These are phyloP conservation scores for Fusarium falciforme DNA, from an alignment of 2,329 filamentous ascomycete genomes.

Conservation along the genomic window DNA sequence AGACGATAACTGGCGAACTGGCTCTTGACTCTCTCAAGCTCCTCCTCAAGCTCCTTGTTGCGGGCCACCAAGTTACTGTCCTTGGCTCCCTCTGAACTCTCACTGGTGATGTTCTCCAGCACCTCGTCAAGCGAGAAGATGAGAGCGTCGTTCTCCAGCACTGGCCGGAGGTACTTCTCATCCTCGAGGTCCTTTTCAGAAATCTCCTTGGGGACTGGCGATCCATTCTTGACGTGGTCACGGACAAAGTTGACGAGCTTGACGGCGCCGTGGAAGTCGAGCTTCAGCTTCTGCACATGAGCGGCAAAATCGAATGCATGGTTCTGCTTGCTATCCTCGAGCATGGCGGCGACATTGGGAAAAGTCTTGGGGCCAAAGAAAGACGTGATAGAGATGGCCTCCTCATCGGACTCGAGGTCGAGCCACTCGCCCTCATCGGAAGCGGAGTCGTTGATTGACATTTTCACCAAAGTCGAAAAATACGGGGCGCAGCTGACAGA, in stretches of 20 bases:
- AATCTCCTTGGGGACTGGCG: constrained; percentile 67
- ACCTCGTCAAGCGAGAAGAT: constrained; percentile 87
- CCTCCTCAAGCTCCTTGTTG: constrained; percentile 68
- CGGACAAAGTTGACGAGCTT: constrained; percentile 80
- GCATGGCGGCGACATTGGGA: constrained; percentile 71
- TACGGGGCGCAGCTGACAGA: constrained; percentile 49
- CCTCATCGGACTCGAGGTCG: constrained; percentile 71
- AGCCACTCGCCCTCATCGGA: constrained; percentile 63
- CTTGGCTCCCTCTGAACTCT: constrained; percentile 55
- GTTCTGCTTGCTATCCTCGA: constrained; percentile 74
- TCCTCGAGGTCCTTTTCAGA: constrained; percentile 74
- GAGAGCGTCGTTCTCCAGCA: constrained; percentile 88
- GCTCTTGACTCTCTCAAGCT: constrained; percentile 67
- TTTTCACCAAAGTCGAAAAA: constrained; percentile 39
- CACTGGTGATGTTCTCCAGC: constrained; percentile 57
- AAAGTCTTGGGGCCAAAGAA: constrained; percentile 77
- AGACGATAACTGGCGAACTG: constrained; percentile 75
- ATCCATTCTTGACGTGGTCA: constrained; percentile 56
- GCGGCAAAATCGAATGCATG: constrained; percentile 75
- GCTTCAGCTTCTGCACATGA: constrained; percentile 64
- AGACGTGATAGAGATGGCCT: constrained; percentile 71
- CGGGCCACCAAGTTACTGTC: constrained; percentile 54
- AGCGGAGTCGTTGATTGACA: constrained; percentile 45
- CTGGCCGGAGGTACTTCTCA: constrained; percentile 84
- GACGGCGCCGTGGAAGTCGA: constrained; percentile 80